phyloP scores from a whole-genome alignment of 2,329 filamentous ascomycete genomes.

The Verruconis gallopava region DNA sequence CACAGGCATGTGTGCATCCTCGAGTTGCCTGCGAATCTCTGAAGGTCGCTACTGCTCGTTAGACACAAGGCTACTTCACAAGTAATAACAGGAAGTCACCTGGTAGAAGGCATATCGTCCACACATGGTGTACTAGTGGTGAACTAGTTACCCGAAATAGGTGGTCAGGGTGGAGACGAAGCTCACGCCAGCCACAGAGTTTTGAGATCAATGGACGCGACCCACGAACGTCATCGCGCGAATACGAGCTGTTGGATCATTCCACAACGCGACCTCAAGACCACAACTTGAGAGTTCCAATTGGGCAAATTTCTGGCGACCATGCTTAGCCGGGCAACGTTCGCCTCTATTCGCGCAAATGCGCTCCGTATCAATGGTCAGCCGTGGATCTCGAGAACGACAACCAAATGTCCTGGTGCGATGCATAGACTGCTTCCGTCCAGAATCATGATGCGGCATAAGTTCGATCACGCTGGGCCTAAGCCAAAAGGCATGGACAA shows the following conservation, averaged over 20 bases:
- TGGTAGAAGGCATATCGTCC: slow-evolving; percentile 52
- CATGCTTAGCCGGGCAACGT: not conserved
- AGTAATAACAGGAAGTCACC: slow-evolving; percentile 30
- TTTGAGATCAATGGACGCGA: not conserved
- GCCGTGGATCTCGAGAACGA: not conserved
- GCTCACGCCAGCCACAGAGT: too few species aligned
- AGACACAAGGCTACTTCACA: not conserved
- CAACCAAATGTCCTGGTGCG: not conserved
- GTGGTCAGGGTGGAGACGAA: not conserved
- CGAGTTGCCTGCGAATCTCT: slow-evolving; percentile 59
- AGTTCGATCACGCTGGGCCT: not conserved
- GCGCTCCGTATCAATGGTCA: not conserved
- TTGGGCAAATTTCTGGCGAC: not conserved
- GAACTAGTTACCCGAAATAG: too few species aligned
- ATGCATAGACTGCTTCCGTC: not conserved
- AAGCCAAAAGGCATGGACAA: not conserved
- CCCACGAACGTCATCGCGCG: not conserved
- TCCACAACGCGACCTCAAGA: not conserved
- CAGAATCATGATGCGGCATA: not conserved
- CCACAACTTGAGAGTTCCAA: not conserved
- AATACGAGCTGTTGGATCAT: not conserved
- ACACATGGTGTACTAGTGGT: slow-evolving; percentile 46
- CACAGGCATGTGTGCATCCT: slow-evolving; percentile 61
- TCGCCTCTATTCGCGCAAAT: not conserved
- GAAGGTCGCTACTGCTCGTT: slow-evolving; percentile 49